phyloP scores from a whole-genome alignment of 202 grass and related monocot genomes.

The Panicum hallii region DNA sequence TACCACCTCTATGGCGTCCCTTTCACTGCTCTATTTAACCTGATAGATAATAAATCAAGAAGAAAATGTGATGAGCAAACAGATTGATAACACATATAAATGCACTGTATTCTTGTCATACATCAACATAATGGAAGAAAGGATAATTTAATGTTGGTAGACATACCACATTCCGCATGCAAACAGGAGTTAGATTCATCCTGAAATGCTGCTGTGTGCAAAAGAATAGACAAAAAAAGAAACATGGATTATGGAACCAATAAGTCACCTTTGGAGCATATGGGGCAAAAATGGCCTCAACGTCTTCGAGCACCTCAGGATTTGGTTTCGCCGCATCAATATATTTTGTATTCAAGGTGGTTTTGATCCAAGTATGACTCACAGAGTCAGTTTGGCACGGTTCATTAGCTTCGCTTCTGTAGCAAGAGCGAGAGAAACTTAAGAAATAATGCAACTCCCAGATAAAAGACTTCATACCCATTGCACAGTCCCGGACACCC shows the following conservation, averaged over 20 bases:
- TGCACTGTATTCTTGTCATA: not conserved
- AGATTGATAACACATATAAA: not conserved
- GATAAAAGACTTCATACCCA: not conserved
- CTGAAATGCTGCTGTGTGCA: conserved; percentile 5
- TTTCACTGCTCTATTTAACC: conserved; percentile 45
- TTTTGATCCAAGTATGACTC: no score
- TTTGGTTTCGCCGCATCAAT: conserved; percentile 76
- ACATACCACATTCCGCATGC: not conserved
- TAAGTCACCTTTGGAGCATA: conserved; percentile 61
- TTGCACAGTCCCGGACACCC: not conserved
- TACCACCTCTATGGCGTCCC: conserved; percentile 20
- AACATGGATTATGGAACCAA: not conserved
- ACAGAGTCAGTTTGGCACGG: no score
- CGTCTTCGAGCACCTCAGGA: conserved; percentile 81
- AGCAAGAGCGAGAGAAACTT: no score
- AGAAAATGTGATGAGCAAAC: conserved; percentile 34
- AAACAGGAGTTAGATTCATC: conserved; percentile 29
- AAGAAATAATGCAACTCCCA: not conserved
- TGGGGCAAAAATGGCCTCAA: conserved; percentile 75
- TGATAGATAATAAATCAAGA: conserved; percentile 36
- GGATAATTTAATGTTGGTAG: not conserved
- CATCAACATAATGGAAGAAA: not conserved
- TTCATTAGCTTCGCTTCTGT: no score
- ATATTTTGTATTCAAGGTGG: no score
- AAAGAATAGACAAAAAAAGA: not conserved